Conservation (phyloP, 768 basidiomycete species). For the Exidia glandulosa region DNA sequence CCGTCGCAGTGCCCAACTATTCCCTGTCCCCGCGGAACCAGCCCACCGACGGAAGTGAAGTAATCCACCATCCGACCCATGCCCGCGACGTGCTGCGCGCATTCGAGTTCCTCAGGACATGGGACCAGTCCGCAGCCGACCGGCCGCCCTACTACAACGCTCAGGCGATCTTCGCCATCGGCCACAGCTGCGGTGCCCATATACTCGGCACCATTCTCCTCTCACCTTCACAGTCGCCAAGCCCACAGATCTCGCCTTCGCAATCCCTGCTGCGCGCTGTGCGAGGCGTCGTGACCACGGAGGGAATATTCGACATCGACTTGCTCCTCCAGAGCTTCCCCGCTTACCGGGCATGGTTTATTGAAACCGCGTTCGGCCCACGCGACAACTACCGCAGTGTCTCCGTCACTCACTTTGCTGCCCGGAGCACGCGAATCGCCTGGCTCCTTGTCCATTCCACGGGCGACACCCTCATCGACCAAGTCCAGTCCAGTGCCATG, state of each 20-base stretch:
- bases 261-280: conserved; percentile 30
- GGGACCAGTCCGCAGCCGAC: conserved; percentile 25
- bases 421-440: conserved; percentile 28
- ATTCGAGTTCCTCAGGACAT: conserved; percentile 44
- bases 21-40: background rate
- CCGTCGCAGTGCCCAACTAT: conserved; percentile 65
- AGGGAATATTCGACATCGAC: conserved; percentile 73
- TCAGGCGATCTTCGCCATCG: conserved; percentile 43
- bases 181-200: conserved; percentile 77
- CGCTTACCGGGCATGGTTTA: conserved; percentile 57
- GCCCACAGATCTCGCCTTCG: conserved; percentile 3
- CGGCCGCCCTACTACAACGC: conserved; percentile 1
- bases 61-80: conserved; percentile 57
- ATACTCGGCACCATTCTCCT: conserved; percentile 66
- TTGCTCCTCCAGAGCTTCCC: conserved; percentile 54
- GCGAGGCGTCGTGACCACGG: conserved; percentile 50
- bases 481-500: conserved; percentile 50
- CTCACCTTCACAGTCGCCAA: conserved; percentile 36
- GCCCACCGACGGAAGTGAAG: conserved; percentile 20
- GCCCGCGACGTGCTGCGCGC: conserved; percentile 53
- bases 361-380: conserved; percentile 50
- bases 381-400: conserved; percentile 35
- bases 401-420: conserved; percentile 24
- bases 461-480: conserved; percentile 59
- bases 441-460: conserved; percentile 73